Percentiles rank a stretch among this genome's conserved stretches.
These are phyloP conservation scores for Macrolepiota albuminosa DNA, from an alignment of 768 basidiomycete genomes.

Conservation along the genomic window DNA sequence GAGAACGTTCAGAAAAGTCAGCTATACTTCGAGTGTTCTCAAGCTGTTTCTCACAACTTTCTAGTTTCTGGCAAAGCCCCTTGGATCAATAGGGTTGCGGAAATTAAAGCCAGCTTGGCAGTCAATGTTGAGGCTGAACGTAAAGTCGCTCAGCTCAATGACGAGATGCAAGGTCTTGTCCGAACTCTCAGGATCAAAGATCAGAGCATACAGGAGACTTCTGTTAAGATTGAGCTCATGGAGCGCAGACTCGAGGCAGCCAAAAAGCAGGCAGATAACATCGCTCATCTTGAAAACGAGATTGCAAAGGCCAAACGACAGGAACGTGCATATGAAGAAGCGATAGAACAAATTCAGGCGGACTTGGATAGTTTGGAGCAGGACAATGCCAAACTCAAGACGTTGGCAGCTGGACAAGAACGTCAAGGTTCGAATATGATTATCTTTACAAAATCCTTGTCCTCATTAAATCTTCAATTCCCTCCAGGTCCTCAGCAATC, in stretches of 20 bases:
- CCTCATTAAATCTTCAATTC: background rate
- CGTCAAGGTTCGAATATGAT: conserved; percentile 52
- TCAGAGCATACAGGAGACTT: conserved; percentile 81
- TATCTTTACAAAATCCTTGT: background rate
- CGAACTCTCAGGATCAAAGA: conserved; percentile 86
- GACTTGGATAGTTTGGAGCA: conserved; percentile 85
- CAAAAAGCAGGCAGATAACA: conserved; percentile 85
- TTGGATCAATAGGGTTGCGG: conserved; percentile 78
- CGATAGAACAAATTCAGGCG: conserved; percentile 87
- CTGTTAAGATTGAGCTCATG: conserved; percentile 93
- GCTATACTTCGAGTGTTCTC: conserved; percentile 17
- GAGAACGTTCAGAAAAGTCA: conserved; percentile 79
- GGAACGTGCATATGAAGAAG: conserved; percentile 87
- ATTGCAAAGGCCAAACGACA: conserved; percentile 80
- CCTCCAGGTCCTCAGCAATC: conserved; percentile 43
- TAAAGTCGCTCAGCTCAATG: conserved; percentile 78
- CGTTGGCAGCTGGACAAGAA: conserved; percentile 59
- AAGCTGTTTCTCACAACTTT: conserved; percentile 1
- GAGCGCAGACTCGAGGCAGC: conserved; percentile 88
- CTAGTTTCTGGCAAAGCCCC: conserved; percentile 74
- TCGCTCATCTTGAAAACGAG: conserved; percentile 77
- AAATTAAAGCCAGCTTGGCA: conserved; percentile 78
- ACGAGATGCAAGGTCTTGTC: conserved; percentile 85
- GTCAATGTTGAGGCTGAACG: conserved; percentile 92
- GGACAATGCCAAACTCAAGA: conserved; percentile 82